Evolutionary conservation across 805 yeast genomes (phyloP), one percentile per base, ranked within the genome.

Genomic region (Candida chilensis): DNA sequence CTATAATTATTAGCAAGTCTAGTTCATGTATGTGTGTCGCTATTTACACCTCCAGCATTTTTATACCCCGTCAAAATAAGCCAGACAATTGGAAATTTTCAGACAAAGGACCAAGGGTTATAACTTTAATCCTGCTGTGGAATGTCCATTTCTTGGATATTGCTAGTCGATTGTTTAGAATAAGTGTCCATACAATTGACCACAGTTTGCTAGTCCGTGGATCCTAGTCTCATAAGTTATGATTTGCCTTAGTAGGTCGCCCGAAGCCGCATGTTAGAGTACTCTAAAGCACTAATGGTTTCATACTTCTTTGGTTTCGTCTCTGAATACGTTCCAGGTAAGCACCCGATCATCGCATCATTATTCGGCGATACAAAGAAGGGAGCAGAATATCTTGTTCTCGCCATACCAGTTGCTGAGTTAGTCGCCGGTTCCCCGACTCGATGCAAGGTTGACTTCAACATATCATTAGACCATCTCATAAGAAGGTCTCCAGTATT

Each of bases 401-500:
- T 41, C 3, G 44, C 20, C 7, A 42, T 32, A 1, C 46, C 47
- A 13, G 38, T 37, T 3, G 17, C 21, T 5, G 43, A 31, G 15
- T 38, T 36, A 17, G 38, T 22, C 38, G 5, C 49, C 42, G 15
- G 54, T 40, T 31, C 53, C 51, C 9, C 42, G 6, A 62, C 67
- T 29, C 67, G 41, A 33, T 61, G 67, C n/a, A 56, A 36, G 2
- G 63, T 60, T 2, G 66, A 60, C 21, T 48, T 46, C 25, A 57
- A 50, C 17, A 38, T 33, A 32, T 55, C 63, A 38, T 60, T 62
- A 12, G 66, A 49, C 48, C 55, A 50, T 36, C 66, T 44, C 41
- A 44, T 48, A 30, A 62, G 36, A 28, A 52, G 44, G 34, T 62
- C 68, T 4, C 62, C 68, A 19, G 57, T 48, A 33, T 62, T 62